Percentiles rank a stretch among this genome's conserved stretches.
These are phyloP conservation scores for Chamaecrista fasciculata DNA, from an alignment of 306 rosid genomes.

Conservation along the genomic window DNA sequence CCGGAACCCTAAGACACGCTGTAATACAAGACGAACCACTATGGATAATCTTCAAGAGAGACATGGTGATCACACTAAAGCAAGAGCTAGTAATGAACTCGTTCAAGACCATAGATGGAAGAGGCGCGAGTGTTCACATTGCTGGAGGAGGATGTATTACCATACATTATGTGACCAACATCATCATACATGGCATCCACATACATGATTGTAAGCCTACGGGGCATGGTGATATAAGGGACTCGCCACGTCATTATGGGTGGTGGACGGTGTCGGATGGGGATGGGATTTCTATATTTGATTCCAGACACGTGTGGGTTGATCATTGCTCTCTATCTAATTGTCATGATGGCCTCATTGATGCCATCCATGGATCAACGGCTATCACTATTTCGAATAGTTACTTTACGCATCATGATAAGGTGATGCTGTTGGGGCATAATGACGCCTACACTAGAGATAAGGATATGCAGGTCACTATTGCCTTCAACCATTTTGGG, in stretches of 20 bases:
- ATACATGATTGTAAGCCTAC: constrained; percentile 80
- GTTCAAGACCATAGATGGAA: constrained; percentile 82
- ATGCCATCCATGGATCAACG: constrained; percentile 82
- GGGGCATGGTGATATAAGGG: constrained; percentile 54
- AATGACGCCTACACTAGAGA: constrained; percentile 73
- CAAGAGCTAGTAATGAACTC: constrained; percentile 82
- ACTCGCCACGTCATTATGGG: constrained; percentile 72
- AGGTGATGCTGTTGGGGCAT: constrained; percentile 91
- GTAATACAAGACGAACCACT: constrained; percentile 84
- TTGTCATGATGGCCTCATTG: constrained; percentile 81
- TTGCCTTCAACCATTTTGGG: constrained; percentile 91
- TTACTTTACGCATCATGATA: constrained; percentile 89
- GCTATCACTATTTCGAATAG: constrained; percentile 83
- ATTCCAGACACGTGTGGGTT: constrained; percentile 62
- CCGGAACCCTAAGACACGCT: constrained; percentile 70
- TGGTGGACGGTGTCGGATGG: constrained; percentile 80
- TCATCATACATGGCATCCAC: constrained; percentile 77
- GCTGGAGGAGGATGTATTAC: constrained; percentile 77
- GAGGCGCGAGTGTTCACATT: constrained; percentile 88
- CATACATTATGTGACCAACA: constrained; percentile 63
- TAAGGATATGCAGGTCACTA: constrained; percentile 71
- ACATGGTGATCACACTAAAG: constrained; percentile 65
- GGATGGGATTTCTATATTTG: constrained; percentile 70
- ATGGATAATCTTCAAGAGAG: constrained; percentile 84
- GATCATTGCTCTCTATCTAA: constrained; percentile 82